phyloP scores from a whole-genome alignment of 129 eudicot genomes.

The Helianthus annuus region HanXRQr2.0-SUNRISE NC_035446.2:25226539-25227038 shows the following conservation, averaged over 20 bases:
- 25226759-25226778: too few relatives aligned
- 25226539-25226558: constrained; percentile 11
- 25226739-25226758: too few relatives aligned
- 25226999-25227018: constrained; percentile 14
- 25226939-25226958: not conserved
- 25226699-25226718: not conserved
- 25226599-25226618: constrained; percentile 12
- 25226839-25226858: constrained; percentile 5
- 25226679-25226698: constrained; percentile 1
- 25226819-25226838: constrained; percentile 6
- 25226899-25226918: not conserved
- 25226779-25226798: constrained; percentile 1
- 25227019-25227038: constrained; percentile 8
- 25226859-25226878: not conserved
- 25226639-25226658: constrained; percentile 9
- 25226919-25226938: not conserved
- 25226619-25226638: constrained; percentile 2
- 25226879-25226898: not conserved
- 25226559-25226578: constrained; percentile 12
- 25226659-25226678: constrained; percentile 3
- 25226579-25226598: constrained; percentile 16
- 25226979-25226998: not conserved
- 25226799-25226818: constrained; percentile 10
- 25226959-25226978: constrained; percentile 5
- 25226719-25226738: not conserved